Base-by-base conservation (phyloP, 202 grass and related monocot genomes). In the Schoenoplectus tabernaemontani region DNA sequence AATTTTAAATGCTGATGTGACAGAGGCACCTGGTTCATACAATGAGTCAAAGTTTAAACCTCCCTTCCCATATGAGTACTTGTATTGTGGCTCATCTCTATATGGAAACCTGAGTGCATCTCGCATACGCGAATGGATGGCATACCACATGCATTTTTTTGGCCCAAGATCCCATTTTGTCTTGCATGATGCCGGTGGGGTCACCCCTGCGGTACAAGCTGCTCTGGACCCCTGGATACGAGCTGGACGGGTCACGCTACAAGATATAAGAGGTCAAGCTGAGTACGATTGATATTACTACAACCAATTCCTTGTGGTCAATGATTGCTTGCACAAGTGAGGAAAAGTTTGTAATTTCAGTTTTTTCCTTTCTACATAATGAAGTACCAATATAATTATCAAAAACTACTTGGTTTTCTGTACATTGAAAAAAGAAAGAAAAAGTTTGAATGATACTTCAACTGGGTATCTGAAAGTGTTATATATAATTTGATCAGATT, bases 291-390 rank as follows among this genome's bases (percentile, higher is more conserved):
- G 90, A 0, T 97, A 91, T 83, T 97, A 97, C 85, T 50, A 97
- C 79, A 97, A 97, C 81, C 93, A 97, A 86, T 97, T 97, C 85
- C 59, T 93, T 6, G 90, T 97, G 44, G 88, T 97, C 17, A 97
- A 97, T 23, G 93, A 97, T 83, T 97, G 90, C 85, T 81, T 97
- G 12, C 93, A 97, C 53, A 74, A 85, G 76, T 85, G 26, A 51
- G 12, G 60, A 12, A 33, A 68, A 1, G 16, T 59, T 60, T 19
- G 1, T 46, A 24, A 30, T 62, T 57, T 22, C 20, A 36, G 10
- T 58, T 77, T 53, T 33, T 57, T 37, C 2, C 37, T 57, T 57
- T 22, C 24, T 5, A 16, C 23, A 26, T 16, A 13, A 24, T n/a
- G n/a, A 69, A 19, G n/a, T 44, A n/a, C 23, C 44, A 33, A 33